A percentile compares a stretch with the other conserved stretches of the same genome.
These are phyloP conservation scores for Glebionis coronaria DNA, from an alignment of 129 eudicot genomes.

Conservation along the genomic window DNA sequence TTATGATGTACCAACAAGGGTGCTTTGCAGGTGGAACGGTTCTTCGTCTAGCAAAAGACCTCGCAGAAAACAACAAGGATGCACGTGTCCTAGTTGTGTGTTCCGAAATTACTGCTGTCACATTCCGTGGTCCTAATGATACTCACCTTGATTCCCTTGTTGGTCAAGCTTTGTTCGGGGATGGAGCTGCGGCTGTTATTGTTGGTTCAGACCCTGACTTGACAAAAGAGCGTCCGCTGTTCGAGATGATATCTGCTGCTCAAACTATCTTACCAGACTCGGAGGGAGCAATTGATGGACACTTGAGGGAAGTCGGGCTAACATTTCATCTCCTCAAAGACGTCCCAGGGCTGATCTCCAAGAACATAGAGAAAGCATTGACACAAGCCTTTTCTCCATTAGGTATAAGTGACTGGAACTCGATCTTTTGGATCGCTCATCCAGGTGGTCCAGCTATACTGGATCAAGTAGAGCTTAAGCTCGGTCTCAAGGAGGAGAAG, in stretches of 20 bases:
- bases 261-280: constrained; percentile 36
- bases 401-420: constrained; percentile 57
- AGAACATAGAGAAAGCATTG: constrained; percentile 49
- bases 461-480: constrained; percentile 52
- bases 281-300: constrained; percentile 36
- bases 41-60: constrained; percentile 63
- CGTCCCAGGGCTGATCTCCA: constrained; percentile 48
- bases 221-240: constrained; percentile 30
- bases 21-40: constrained; percentile 47
- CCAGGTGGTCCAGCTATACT: constrained; percentile 55
- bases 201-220: constrained; percentile 39
- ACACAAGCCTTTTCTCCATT: constrained; percentile 44
- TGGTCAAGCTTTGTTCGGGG: constrained; percentile 61
- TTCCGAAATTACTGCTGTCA: constrained; percentile 63
- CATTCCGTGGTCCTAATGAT: constrained; percentile 63
- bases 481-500: constrained; percentile 47
- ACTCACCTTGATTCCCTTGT: constrained; percentile 58
- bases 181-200: constrained; percentile 38
- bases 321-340: constrained; percentile 45
- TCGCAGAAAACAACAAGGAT: constrained; percentile 62
- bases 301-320: constrained; percentile 33
- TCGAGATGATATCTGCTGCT: constrained; percentile 34
- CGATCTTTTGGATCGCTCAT: constrained; percentile 51
- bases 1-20: constrained; percentile 45
- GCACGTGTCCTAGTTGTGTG: constrained; percentile 65